phyloP scores from a whole-genome alignment of 192 early-diverging fungal species.

The Allomyces javanicus region DNA sequence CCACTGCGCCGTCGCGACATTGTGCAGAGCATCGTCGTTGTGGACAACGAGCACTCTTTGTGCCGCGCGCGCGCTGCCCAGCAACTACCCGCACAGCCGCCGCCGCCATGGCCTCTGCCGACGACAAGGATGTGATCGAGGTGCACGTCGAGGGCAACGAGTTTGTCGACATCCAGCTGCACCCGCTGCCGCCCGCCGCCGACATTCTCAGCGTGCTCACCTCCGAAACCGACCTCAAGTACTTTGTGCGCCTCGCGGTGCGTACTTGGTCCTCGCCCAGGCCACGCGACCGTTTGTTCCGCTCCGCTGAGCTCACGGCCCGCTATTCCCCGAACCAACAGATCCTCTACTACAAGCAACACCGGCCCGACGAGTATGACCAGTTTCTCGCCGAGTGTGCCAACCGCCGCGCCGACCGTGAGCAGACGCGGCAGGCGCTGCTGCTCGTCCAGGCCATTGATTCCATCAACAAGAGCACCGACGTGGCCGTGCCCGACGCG shows the following conservation, averaged over 20 bases:
- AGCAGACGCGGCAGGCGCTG: background rate
- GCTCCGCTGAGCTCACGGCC: no score
- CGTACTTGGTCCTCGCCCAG: no score
- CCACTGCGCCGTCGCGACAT: no score
- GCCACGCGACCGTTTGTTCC: no score
- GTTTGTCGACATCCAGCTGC: background rate
- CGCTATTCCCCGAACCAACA: no score
- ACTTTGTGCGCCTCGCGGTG: background rate
- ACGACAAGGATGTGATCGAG: background rate
- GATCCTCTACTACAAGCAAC: background rate
- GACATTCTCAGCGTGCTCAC: background rate
- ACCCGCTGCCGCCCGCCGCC: background rate
- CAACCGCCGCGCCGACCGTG: background rate
- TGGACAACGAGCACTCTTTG: no score
- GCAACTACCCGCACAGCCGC: no score
- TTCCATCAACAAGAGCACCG: background rate
- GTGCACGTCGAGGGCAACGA: background rate
- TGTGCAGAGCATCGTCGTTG: no score
- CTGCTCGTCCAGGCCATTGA: no score
- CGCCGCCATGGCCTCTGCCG: background rate
- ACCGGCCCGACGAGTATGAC: background rate
- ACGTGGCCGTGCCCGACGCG: background rate
- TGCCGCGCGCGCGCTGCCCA: no score
- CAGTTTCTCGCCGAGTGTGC: background rate
- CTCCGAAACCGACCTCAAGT: background rate